Percentiles rank a stretch among this genome's conserved stretches.
Evolutionary conservation across 1,284 basidiomycete species (phyloP).

Genomic region (Rhodotorula sp.): DNA sequence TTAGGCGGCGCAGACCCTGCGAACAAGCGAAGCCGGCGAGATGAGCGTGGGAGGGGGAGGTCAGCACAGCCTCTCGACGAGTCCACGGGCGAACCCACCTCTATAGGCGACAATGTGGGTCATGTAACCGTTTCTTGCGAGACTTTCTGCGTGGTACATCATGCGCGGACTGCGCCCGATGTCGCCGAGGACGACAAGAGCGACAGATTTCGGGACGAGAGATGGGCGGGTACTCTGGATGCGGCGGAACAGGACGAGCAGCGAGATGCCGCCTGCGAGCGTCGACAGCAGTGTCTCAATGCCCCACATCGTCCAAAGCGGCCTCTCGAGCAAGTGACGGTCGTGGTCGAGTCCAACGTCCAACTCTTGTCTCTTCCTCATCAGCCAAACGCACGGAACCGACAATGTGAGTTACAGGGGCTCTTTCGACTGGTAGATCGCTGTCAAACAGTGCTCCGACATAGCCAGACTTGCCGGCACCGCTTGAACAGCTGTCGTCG

Average conservation of each 20-base stretch:
- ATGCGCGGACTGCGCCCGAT: slow-evolving; percentile 93
- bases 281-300: background rate
- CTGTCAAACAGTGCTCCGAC: no score
- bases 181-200: slow-evolving; percentile 90
- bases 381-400: background rate
- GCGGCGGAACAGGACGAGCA: background rate
- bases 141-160: slow-evolving; percentile 97
- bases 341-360: background rate
- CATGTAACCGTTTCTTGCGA: slow-evolving; percentile 74
- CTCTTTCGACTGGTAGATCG: background rate
- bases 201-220: slow-evolving; percentile 57
- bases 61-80: background rate
- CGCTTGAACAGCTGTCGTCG: no score
- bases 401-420: background rate
- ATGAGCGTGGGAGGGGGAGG: background rate
- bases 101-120: slow-evolving; percentile 83
- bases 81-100: slow-evolving; percentile 56
- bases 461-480: no score
- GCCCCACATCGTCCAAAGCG: background rate
- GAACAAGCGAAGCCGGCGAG: background rate
- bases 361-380: background rate
- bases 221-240: background rate
- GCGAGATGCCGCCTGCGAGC: background rate
- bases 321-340: background rate
- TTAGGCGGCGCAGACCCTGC: slow-evolving; percentile 72